A percentile compares a stretch with the other conserved stretches of the same genome.
Evolutionary conservation across 1,139 yeast genomes (phyloP).

Genomic region (Yamadazyma jaroonii): DNA sequence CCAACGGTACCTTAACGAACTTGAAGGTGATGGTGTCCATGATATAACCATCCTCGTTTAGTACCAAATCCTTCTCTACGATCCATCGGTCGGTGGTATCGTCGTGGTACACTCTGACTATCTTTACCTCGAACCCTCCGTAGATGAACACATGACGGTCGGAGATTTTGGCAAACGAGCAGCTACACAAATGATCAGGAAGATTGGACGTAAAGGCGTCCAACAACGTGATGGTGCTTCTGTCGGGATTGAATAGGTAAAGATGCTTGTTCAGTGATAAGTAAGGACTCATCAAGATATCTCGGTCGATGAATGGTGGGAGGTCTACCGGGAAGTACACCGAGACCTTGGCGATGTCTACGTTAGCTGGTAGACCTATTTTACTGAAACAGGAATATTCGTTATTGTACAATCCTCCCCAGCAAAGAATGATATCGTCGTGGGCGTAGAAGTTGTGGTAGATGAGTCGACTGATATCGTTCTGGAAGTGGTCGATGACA

Average conservation of each 20-base stretch:
- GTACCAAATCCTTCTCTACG: constrained; percentile 26
- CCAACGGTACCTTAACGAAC: constrained; percentile 29
- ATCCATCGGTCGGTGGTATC: constrained; percentile 34
- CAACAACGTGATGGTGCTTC: constrained; percentile 32
- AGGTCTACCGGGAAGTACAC: constrained; percentile 38
- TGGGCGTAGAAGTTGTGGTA: constrained; percentile 35
- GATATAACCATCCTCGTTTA: constrained; percentile 38
- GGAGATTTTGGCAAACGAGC: constrained; percentile 31
- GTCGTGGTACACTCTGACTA: constrained; percentile 22
- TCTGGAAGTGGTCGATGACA: constrained; percentile 9
- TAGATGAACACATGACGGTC: constrained; percentile 37
- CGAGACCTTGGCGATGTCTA: constrained; percentile 30
- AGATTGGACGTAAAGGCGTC: constrained; percentile 21
- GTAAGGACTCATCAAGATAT: constrained; percentile 35
- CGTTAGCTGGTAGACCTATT: constrained; percentile 34
- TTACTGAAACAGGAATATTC: constrained; percentile 21
- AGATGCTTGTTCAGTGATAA: constrained; percentile 28
- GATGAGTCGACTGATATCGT: constrained; percentile 26
- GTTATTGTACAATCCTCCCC: constrained; percentile 36
- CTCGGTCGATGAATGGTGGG: constrained; percentile 39
- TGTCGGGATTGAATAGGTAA: constrained; percentile 27
- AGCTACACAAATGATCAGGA: constrained; percentile 30
- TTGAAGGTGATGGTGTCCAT: constrained; percentile 31
- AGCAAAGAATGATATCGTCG: constrained; percentile 32
- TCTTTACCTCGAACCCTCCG: constrained; percentile 38